Conservation (phyloP, 805 yeast species). For the Hanseniaspora valbyensis region DNA sequence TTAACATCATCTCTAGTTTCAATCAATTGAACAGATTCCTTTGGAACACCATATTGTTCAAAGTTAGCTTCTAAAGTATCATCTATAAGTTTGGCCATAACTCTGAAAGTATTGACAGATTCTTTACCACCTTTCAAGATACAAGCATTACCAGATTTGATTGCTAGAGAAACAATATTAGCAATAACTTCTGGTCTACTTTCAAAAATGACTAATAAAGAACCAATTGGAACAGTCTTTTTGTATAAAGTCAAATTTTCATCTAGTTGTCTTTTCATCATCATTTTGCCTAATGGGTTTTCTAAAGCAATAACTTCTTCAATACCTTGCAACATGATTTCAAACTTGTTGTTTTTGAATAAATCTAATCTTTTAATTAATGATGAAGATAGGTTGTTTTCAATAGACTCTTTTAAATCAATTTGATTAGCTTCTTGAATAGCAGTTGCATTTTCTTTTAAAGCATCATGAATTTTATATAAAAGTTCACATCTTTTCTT, state of each 20-base stretch:
- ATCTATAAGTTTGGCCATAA: constrained; percentile 63
- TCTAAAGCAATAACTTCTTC: constrained; percentile 78
- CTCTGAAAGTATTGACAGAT: constrained; percentile 69
- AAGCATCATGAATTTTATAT: constrained; percentile 57
- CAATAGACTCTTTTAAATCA: constrained; percentile 62
- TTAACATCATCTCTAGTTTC: constrained; percentile 84
- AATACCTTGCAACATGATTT: constrained; percentile 88
- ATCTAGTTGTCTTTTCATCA: constrained; percentile 74
- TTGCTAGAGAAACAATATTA: constrained; percentile 87
- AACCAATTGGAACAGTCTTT: constrained; percentile 91
- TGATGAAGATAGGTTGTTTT: constrained; percentile 53
- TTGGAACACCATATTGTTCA: constrained; percentile 59
- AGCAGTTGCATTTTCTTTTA: constrained; percentile 45
- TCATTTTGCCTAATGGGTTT: constrained; percentile 87
- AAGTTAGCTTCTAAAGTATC: constrained; percentile 36
- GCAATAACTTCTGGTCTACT: constrained; percentile 98
- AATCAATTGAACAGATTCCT: constrained; percentile 72
- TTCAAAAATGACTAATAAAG: constrained; percentile 81
- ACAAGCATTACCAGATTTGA: constrained; percentile 94
- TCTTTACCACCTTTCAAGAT: constrained; percentile 97
- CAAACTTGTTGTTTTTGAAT: constrained; percentile 72
- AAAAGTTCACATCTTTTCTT: constrained; percentile 66
- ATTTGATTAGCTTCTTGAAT: constrained; percentile 62
- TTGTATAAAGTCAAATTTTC: constrained; percentile 77
- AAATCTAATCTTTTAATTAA: constrained; percentile 77